A percentile compares a stretch with the other conserved stretches of the same genome.
phyloP scores from a whole-genome alignment of 805 yeast species.

The Hanseniaspora meyeri region DNA sequence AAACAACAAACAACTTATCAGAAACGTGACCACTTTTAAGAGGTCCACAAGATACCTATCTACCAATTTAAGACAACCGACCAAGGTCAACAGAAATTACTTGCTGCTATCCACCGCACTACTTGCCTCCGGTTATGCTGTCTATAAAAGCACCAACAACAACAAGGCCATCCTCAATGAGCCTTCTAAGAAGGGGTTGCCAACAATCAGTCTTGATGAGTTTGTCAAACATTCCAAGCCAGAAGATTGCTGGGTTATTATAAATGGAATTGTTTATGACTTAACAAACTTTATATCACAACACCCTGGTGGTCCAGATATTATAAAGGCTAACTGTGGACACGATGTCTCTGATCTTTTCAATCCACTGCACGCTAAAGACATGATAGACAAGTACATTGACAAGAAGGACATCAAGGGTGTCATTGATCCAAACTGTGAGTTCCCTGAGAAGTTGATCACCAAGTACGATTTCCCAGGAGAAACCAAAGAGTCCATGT shows the following conservation, averaged over 20 bases:
- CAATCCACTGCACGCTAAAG: constrained; percentile 85
- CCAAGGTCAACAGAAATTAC: neutral
- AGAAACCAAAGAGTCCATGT: constrained; percentile 25
- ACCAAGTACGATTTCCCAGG: constrained; percentile 27
- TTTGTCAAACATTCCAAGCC: constrained; percentile 57
- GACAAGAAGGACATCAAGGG: constrained; percentile 54
- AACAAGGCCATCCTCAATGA: neutral
- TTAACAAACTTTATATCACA: constrained; percentile 57
- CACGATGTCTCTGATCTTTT: constrained; percentile 72
- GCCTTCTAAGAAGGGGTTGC: constrained; percentile 15
- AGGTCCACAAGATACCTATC: neutral
- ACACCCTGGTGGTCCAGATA: constrained; percentile 75
- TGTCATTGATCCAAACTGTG: constrained; percentile 28
- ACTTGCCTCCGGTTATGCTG: neutral
- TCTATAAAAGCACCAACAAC: neutral
- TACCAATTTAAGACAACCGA: neutral
- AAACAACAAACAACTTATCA: neutral
- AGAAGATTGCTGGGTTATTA: constrained; percentile 72
- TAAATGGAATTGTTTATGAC: constrained; percentile 69
- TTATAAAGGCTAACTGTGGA: constrained; percentile 70
- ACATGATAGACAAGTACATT: constrained; percentile 55
- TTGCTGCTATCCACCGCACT: neutral
- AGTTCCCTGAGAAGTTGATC: constrained; percentile 20
- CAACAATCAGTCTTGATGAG: constrained; percentile 33
- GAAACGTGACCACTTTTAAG: neutral